Conservation (phyloP, 352 stramenopile genomes). For the Pythium phragmitis region DNA sequence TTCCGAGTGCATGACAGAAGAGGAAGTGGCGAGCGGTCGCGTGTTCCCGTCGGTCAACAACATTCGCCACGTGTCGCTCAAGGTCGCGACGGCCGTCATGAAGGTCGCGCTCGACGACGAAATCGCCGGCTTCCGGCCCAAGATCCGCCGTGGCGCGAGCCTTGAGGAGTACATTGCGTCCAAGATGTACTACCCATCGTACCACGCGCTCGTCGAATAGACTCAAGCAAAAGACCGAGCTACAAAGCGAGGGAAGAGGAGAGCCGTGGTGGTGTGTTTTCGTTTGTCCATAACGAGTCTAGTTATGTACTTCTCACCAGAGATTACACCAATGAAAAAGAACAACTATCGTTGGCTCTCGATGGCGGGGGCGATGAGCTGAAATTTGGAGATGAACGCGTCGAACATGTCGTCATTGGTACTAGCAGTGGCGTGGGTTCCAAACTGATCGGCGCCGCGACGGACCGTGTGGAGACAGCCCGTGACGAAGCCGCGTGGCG, state of each 20-base stretch:
- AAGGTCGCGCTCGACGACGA: conserved; percentile 88
- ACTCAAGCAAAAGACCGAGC: background rate
- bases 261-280: too few species aligned
- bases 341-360: conserved; percentile 11
- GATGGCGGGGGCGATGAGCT: conserved; percentile 35
- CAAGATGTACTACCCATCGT: conserved; percentile 96
- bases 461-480: conserved; percentile 67
- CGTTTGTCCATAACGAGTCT: background rate
- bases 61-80: conserved; percentile 93
- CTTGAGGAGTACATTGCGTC: conserved; percentile 89
- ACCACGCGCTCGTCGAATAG: conserved; percentile 91
- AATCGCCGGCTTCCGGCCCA: conserved; percentile 74
- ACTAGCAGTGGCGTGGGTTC: conserved; percentile 7
- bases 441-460: conserved; percentile 24
- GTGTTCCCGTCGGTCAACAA: conserved; percentile 93
- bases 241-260: too few species aligned
- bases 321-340: too few species aligned
- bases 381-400: conserved; percentile 66
- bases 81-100: conserved; percentile 92
- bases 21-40: conserved; percentile 91
- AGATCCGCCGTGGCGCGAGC: conserved; percentile 66
- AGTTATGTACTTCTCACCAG: too few species aligned
- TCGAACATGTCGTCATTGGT: conserved; percentile 48
- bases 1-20: conserved; percentile 90
- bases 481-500: conserved; percentile 49